Percentiles rank a stretch among this genome's conserved stretches.
phyloP scores from a whole-genome alignment of 306 rosid species.

The Prunus davidiana region DNA sequence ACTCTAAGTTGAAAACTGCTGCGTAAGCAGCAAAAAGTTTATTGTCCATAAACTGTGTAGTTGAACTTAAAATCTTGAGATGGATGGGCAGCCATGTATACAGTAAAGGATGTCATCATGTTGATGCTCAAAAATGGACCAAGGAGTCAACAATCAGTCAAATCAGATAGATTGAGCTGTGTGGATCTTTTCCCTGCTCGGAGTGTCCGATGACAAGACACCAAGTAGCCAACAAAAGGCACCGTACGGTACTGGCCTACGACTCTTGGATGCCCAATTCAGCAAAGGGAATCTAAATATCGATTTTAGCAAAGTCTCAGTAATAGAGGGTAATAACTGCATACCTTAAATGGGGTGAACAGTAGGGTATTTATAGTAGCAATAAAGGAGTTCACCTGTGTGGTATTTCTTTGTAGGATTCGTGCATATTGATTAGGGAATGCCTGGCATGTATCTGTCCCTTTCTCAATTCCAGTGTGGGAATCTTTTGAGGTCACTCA shows the following conservation, averaged over 20 bases:
- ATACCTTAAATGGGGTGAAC: no score
- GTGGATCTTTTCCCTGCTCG: background rate
- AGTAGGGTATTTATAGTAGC: background rate
- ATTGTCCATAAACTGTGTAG: no score
- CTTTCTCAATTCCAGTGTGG: background rate
- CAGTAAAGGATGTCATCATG: no score
- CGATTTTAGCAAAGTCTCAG: background rate
- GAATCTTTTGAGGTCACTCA: no score
- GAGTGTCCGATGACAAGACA: background rate
- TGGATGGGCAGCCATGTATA: no score
- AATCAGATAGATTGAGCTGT: background rate
- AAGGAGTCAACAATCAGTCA: background rate
- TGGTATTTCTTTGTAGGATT: background rate
- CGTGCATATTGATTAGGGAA: background rate
- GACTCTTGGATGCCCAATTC: background rate
- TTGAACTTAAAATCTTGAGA: no score
- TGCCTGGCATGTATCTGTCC: background rate
- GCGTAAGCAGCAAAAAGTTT: no score
- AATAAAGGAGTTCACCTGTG: background rate
- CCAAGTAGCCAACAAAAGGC: background rate
- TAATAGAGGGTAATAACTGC: background rate
- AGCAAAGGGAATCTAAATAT: background rate
- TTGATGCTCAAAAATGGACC: no score
- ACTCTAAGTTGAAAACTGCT: no score
- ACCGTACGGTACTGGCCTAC: no score